Evolutionary conservation across 345 rosid species (phyloP), one percentile per base, ranked within the genome.

Genomic region (Trapa bicornis): DNA sequence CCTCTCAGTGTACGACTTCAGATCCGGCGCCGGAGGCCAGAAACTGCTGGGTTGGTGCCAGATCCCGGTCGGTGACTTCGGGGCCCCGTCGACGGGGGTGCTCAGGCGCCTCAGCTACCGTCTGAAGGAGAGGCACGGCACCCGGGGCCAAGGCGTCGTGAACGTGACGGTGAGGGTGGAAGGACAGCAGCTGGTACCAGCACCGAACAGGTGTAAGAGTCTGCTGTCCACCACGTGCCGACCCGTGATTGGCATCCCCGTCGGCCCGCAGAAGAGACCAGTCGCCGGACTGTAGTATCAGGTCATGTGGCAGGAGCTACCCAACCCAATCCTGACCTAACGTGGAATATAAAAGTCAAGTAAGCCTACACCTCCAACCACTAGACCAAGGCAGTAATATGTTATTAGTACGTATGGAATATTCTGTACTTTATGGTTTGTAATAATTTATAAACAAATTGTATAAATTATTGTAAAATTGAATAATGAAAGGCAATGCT

Each of bases 71-170:
- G 52, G n/a, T 29, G 76, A 73, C 56, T 53, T 73, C 36, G 57
- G 64, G 65, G n/a, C 38, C 3, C 68, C 76, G 58, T 48, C 68
- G 65, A 50, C 65, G 50, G 76, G 72, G 14, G 50, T 50, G 45
- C 68, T 68, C 10, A 37, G 68, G 63, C 69, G 50, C 45, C 76
- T 73, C 10, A 68, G 72, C 65, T 73, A 73, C 71, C 72, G 76
- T 72, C 47, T 73, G 65, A 37, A 57, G 76, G 65, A 73, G 45
- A 54, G 60, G 47, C 72, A 73, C 54, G 76, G 72, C 32, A 73
- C 72, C 54, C n/a, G 68, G 50, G 68, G 72, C 5, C 47, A 53
- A n/a, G 76, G 76, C 38, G 50, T 69, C 14, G 71, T 73, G 37
- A 64, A 68, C 72, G 68, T 73, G 41, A 50, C 68, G 13, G 76